Evolutionary conservation across 2,329 filamentous ascomycete species (phyloP), one percentile per base, ranked within the genome.

Genomic region (Cordyceps sp.): DNA sequence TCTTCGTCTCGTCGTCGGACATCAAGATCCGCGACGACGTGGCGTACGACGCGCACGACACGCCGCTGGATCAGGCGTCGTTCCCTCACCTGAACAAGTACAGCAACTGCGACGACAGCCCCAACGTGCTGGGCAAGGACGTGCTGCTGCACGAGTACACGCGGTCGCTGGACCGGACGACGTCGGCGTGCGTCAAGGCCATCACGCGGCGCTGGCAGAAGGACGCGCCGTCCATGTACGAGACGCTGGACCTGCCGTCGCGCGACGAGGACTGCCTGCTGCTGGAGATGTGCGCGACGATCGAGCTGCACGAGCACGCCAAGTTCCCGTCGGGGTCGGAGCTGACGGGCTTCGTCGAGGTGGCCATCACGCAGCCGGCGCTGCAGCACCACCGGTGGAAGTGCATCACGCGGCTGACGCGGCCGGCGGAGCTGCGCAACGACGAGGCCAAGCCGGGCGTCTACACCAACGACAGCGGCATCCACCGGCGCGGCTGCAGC

Each of bases 251-350:
- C 33, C 50, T 59, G 3, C 55, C 61, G 9, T 50, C 57, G 3
- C 55, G 61, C 9, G 61, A 68, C 21, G 59, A 70, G 39, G 56
- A 62, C 16, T 64, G 63, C 24, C 68, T 70, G 36, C 63, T 75
- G 23, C 55, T 77, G 38, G 70, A 77, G 52, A 70, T 76, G 57
- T 69, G 73, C 37, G 61, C 68, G 5, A 69, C 69, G 1, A 58
- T 78, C 6, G 64, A 73, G 38, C 50, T 76, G 3, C 66, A 72
- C 44, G 60, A 70, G 38, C 63, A 64, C 29, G 62, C 61, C 41
- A 62, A 64, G 35, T 72, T 74, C 42, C 70, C 70, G 4, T 53
- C 59, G 10, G 65, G 68, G n/a, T 69, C 70, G 5, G 66, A 73
- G 44, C 61, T 77, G 34, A 62, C 69, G 38, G 68, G 66, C 35